Evolutionary conservation across 2,329 filamentous ascomycete species (phyloP), one percentile per base, ranked within the genome.

Genomic region (Alternaria triticina): DNA sequence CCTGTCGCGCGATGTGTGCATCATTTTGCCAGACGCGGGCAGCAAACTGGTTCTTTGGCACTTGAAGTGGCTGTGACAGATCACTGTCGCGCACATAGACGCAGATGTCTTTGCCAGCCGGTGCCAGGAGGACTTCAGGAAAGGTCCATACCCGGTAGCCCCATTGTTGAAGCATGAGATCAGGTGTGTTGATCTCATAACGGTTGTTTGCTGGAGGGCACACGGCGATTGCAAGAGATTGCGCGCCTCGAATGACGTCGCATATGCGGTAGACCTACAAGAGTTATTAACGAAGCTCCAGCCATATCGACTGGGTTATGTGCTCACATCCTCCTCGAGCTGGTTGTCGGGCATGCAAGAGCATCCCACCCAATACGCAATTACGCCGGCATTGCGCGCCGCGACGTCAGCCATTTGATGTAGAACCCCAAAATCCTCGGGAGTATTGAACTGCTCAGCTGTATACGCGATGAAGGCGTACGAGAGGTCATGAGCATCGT

Each of bases 61-160:
- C 64, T 8, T 62, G 25, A 3, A 74, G 30, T 6, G 72, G 74
- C 5, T 61, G 65, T 17, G 64, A 54, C 6, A 70, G 66, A 30
- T 77, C 71, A n/a, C 55, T 66, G 9, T 65, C 72, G 23, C 75
- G 74, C 13, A 72, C 71, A 57, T 80, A 82, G 6, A 82, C 71
- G 6, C 66, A 61, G 46, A 82, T 79, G 2, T 69, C 61, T 25
- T 71, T 67, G 0, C 70, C 67, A 3, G 66, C 67, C 6, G 78
- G 77, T 22, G 76, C 71, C 2, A 83, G 69, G 0, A 83, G 70
- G 2, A 81, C 73, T 64, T 84, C 82, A 2, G 84, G 82, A 28
- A 85, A 77, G 0, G 83, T 85, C 79, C 83, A 84, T 20, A 86
- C 74, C 5, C 80, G 79, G 10, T 71, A 79, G 17, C 81, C 84